Base-by-base conservation (phyloP, 805 yeast species). In the Sugiyamaella lignohabitans region DNA sequence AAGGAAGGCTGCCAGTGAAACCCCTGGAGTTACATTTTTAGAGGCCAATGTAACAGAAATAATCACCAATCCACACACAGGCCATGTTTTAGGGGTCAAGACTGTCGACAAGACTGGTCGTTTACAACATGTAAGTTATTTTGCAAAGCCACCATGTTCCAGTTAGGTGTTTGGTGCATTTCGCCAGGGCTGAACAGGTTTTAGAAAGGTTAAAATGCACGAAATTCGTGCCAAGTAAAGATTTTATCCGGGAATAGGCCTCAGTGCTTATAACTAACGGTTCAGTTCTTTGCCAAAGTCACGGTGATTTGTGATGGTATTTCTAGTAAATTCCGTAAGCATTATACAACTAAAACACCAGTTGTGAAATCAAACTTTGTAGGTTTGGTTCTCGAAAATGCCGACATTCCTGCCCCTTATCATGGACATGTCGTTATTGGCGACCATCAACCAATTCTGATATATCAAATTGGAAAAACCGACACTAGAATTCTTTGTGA, bases 371-470 rank as follows among this genome's bases (percentile, higher is more conserved):
- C 96, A 5, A 85, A 91, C 59, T 93, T 93, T 64, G 83, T 88
- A 18, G 98, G 96, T 3, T 68, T 93, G 57, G 78, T 84, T 42
- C 71, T 93, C 52, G 71, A 74, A 52, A 70, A 91, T 61, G 89
- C 95, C 5, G 70, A 71, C n/a, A 65, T 88, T 46, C 96, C 96
- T 4, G 71, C 74, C 1, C 79, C 79, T 40, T 64, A 79, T 61
- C 83, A 84, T 52, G 98, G 98, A 30, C 96, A 94, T 67, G 97
- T 89, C 40, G 76, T 93, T 30, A 68, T 93, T 47, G 95, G 96
- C 27, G 57, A 65, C 5, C 93, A 87, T 63, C 84, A 93, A 35
- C 98, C 98, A 8, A 78, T 93, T 29, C 71, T 93, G 46, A 79
- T 87, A 14, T 93, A 93, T 64, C 97, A 91, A 68, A 85, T 87